Percentiles rank a stretch among this genome's conserved stretches.
These are phyloP conservation scores for Filobasidium floriforme DNA, from an alignment of 768 basidiomycete genomes.

Conservation along the genomic window DNA sequence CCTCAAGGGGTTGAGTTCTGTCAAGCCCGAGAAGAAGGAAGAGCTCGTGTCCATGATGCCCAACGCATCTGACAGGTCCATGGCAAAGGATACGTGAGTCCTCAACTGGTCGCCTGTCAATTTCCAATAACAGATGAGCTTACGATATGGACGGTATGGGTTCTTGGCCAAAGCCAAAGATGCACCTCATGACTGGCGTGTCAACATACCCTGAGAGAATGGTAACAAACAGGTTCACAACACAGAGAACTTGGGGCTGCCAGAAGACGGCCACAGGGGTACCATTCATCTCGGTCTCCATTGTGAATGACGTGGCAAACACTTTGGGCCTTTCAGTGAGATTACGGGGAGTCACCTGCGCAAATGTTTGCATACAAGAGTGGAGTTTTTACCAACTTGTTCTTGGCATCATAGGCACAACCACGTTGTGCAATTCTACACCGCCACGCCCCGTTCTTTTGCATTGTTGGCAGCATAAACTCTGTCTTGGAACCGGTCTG, in stretches of 20 bases:
- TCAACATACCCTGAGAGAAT: not conserved
- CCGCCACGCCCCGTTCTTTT: not conserved
- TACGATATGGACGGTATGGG: not conserved
- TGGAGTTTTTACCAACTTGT: no score
- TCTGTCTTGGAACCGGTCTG: not conserved
- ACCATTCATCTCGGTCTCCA: not conserved
- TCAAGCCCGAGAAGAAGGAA: not conserved
- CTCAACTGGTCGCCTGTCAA: not conserved
- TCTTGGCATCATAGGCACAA: not conserved
- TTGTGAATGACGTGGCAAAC: not conserved
- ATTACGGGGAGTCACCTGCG: not conserved
- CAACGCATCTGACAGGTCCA: not conserved
- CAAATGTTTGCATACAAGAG: no score
- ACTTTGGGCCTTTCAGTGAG: not conserved
- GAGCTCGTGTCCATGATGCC: not conserved
- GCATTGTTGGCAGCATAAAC: not conserved
- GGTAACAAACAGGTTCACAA: not conserved
- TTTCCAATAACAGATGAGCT: not conserved
- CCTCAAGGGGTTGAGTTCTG: not conserved
- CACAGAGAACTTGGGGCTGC: not conserved
- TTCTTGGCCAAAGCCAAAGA: not conserved
- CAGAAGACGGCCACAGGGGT: not conserved
- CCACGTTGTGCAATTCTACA: not conserved
- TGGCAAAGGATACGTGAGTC: not conserved
- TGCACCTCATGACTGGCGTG: not conserved